phyloP scores from a whole-genome alignment of 495 filamentous ascomycete species.

The Aspergillus biplanus region DNA sequence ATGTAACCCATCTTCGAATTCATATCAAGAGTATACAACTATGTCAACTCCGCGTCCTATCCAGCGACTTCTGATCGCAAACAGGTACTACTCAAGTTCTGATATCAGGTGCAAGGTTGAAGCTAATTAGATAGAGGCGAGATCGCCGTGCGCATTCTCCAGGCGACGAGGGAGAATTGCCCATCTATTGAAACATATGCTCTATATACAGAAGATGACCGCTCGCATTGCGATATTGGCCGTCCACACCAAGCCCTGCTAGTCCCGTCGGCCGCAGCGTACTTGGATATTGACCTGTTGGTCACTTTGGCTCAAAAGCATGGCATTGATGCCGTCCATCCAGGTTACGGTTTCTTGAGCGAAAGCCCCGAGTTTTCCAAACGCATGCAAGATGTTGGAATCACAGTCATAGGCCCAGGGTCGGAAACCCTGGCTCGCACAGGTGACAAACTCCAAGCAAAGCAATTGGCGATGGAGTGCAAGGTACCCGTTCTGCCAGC shows the following conservation, averaged over 20 bases:
- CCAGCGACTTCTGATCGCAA: slow-evolving; percentile 58
- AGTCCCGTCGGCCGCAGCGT: slow-evolving; percentile 53
- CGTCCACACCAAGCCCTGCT: slow-evolving; percentile 49
- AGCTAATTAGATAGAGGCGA: slow-evolving; percentile 54
- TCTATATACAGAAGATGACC: slow-evolving; percentile 57
- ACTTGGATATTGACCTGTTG: slow-evolving; percentile 53
- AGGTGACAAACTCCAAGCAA: slow-evolving; percentile 61
- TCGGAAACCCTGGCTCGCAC: slow-evolving; percentile 53
- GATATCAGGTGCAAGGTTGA: not conserved
- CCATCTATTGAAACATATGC: slow-evolving; percentile 53
- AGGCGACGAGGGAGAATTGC: slow-evolving; percentile 56
- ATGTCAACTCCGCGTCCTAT: slow-evolving; percentile 42
- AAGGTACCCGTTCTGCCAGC: slow-evolving; percentile 58
- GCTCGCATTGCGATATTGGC: slow-evolving; percentile 53
- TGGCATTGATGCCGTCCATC: slow-evolving; percentile 60
- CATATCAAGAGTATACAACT: not conserved
- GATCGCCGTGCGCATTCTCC: slow-evolving; percentile 62
- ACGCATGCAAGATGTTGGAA: slow-evolving; percentile 52
- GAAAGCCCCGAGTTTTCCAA: slow-evolving; percentile 59
- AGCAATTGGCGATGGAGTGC: slow-evolving; percentile 55
- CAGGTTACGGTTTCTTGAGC: slow-evolving; percentile 66
- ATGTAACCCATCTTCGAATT: not conserved
- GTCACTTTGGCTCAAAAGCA: slow-evolving; percentile 51
- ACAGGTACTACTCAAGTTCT: slow-evolving; percentile 45
- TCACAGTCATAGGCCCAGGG: slow-evolving; percentile 59